Conservation (phyloP, 805 yeast genomes). For the Metschnikowia shivogae region DNA sequence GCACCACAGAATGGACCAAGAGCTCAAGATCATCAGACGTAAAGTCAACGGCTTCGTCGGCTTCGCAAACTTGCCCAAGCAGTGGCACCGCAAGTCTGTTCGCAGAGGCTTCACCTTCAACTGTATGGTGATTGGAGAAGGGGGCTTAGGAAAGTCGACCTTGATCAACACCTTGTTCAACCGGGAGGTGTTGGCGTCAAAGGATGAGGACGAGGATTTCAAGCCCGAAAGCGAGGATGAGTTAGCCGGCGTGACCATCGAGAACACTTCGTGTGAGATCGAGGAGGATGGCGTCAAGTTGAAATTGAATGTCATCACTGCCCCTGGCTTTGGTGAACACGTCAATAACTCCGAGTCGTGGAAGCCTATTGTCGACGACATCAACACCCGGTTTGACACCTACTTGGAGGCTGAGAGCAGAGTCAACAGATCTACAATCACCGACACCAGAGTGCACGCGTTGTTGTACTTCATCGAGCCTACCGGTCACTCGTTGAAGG, state of each 20-base stretch:
- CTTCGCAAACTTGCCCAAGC: constrained; percentile 95
- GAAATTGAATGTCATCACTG: constrained; percentile 75
- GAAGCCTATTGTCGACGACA: constrained; percentile 89
- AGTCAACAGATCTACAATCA: constrained; percentile 63
- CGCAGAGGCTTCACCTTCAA: constrained; percentile 75
- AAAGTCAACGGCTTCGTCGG: constrained; percentile 92
- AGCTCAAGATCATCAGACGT: constrained; percentile 66
- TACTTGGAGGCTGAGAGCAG: constrained; percentile 88
- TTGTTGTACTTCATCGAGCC: constrained; percentile 93
- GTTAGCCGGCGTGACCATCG: constrained; percentile 21
- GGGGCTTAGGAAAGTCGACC: constrained; percentile 91
- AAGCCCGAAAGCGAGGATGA: constrained; percentile 15
- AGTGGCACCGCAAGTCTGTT: constrained; percentile 90
- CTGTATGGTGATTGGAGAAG: constrained; percentile 84
- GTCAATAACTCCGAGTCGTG: constrained; percentile 72
- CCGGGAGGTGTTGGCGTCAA: constrained; percentile 28
- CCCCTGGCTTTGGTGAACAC: constrained; percentile 93
- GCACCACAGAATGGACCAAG: constrained; percentile 23
- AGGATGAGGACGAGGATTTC: constrained; percentile 4
- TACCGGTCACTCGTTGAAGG: constrained; percentile 87
- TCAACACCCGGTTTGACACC: constrained; percentile 79
- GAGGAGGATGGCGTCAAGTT: constrained; percentile 93
- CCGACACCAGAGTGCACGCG: constrained; percentile 89
- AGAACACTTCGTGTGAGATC: constrained; percentile 34
- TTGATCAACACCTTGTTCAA: constrained; percentile 83